A percentile compares a stretch with the other conserved stretches of the same genome.
Evolutionary conservation across 495 filamentous ascomycete genomes (phyloP).

Genomic region (Aspergillus homomorphus): DNA sequence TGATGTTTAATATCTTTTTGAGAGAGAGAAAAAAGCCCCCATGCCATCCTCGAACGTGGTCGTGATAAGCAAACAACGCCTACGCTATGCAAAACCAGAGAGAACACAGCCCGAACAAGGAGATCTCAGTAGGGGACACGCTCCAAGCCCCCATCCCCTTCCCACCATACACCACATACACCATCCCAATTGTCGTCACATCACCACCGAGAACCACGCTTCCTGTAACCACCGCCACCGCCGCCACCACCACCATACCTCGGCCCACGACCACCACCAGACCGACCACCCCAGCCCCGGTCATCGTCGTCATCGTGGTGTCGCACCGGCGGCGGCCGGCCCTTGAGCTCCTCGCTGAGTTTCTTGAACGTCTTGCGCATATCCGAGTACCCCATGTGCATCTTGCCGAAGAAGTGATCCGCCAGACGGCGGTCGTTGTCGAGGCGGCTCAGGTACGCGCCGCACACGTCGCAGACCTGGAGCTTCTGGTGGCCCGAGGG

Average conservation of each 20-base stretch:
- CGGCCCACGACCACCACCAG: constrained; percentile 33
- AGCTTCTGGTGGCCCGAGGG: constrained; percentile 95
- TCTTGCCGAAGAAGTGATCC: constrained; percentile 98
- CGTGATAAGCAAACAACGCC: constrained; percentile 43
- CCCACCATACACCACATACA: too few relatives aligned
- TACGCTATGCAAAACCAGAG: constrained; percentile 45
- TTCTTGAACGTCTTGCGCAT: constrained; percentile 89
- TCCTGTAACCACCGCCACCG: constrained; percentile 42
- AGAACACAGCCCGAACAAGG: constrained; percentile 20
- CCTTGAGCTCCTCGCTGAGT: constrained; percentile 82
- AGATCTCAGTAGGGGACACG: constrained; percentile 13
- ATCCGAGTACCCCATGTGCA: constrained; percentile 97
- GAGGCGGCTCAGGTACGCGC: constrained; percentile 82
- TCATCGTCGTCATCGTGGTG: constrained; percentile 51
- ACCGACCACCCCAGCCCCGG: constrained; percentile 52
- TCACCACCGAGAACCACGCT: constrained; percentile 43
- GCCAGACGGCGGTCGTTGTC: constrained; percentile 93
- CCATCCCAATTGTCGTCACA: not conserved
- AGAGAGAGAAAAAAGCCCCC: not conserved
- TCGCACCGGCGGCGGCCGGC: constrained; percentile 60
- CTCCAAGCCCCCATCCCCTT: not conserved
- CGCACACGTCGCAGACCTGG: constrained; percentile 98
- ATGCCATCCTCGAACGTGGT: constrained; percentile 18
- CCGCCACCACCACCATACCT: constrained; percentile 35
- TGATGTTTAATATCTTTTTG: constrained; percentile 16